Evolutionary conservation across 176 grass and related monocot species (phyloP), one percentile per base, ranked within the genome.

Genomic region (Guadua angustifolia): DNA sequence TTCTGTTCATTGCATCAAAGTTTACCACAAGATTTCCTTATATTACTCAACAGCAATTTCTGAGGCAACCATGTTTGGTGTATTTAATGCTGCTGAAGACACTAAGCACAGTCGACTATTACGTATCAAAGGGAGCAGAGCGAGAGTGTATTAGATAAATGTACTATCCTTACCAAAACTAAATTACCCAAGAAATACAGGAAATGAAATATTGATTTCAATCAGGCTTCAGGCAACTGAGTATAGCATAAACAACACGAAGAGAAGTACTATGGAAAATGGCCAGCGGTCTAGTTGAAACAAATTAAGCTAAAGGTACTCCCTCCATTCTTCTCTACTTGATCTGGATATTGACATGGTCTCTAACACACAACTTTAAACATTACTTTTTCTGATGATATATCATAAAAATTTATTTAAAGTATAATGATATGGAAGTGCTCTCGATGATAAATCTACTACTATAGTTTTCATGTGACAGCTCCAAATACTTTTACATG

Each of bases 171-270:
- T 16, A 62, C 11, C 5, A 9, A 62, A 78, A 62, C 38, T 42
- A 26, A 45, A 7, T 78, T 24, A 24, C 13, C 12, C 26, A 44
- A 59, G n/a, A 61, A 39, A 3, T 43, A 19, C 19, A 44, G 39
- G 66, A 69, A 69, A 69, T 19, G 17, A 42, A 65, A 68, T 68
- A 21, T 18, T 68, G 36, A 36, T 68, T 68, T 68, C 9, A 40
- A 9, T 40, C 39, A 40, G 5, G 39, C 6, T 40, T 21, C 17
- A 2, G 55, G 2, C 9, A 14, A 49, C 13, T 49, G 46, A 39
- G 39, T 40, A 42, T 43, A 5, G 36, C 21, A 44, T 9, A 77
- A 25, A 60, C 22, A 77, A 59, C 19, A 40, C 40, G 17, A 13
- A 25, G 21, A 3, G 9, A 42, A 39, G 14, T 39, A 76, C 36